Evolutionary conservation across 495 filamentous ascomycete genomes (phyloP).

Genomic region (Terfezia boudieri): DNA sequence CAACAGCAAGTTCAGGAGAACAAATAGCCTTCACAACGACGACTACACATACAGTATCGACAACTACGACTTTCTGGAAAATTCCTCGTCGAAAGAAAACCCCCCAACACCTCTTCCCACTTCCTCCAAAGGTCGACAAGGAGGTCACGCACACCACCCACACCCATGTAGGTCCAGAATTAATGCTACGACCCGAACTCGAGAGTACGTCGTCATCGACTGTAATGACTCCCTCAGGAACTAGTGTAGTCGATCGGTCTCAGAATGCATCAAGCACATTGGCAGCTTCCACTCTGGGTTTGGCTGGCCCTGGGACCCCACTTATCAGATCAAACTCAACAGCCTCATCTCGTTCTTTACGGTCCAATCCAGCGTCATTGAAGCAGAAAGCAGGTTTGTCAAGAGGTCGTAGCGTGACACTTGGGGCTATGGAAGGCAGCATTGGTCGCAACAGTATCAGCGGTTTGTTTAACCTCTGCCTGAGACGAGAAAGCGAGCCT

Average conservation of each 20-base stretch:
- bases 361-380: slow-evolving; percentile 43
- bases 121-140: slow-evolving; percentile 35
- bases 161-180: not conserved
- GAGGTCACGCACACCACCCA: not conserved
- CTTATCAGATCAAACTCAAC: slow-evolving; percentile 40
- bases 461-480: slow-evolving; percentile 49
- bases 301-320: slow-evolving; percentile 11
- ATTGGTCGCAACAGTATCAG: slow-evolving; percentile 74
- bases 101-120: slow-evolving; percentile 66
- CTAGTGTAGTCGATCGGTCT: not conserved
- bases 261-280: not conserved
- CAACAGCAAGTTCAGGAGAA: slow-evolving; percentile 67
- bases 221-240: not conserved
- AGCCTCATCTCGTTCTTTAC: slow-evolving; percentile 42
- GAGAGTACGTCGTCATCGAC: not conserved
- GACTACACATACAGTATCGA: slow-evolving; percentile 38
- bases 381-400: slow-evolving; percentile 30
- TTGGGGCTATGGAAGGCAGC: slow-evolving; percentile 44
- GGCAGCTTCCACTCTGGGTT: slow-evolving; percentile 10
- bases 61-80: slow-evolving; percentile 52
- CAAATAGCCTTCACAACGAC: slow-evolving; percentile 37
- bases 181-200: not conserved
- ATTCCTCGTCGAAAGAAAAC: slow-evolving; percentile 64
- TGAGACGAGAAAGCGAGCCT: slow-evolving; percentile 17
- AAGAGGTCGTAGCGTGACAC: slow-evolving; percentile 67